Evolutionary conservation across 176 grass and related monocot species (phyloP), one percentile per base, ranked within the genome.

Genomic region (Cymbopogon citratus): DNA sequence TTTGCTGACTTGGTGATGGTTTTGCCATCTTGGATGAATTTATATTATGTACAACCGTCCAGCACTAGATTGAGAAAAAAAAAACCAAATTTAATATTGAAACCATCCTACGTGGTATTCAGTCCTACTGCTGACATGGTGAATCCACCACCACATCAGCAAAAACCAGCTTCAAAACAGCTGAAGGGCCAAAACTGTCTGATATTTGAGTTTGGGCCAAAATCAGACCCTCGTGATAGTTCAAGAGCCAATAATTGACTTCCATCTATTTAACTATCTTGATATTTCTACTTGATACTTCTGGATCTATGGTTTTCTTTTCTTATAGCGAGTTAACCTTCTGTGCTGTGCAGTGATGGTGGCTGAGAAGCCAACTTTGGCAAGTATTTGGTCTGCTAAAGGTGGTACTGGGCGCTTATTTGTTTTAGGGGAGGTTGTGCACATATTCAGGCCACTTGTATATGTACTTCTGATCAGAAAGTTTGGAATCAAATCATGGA

Each of bases 401-500:
- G 91, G 96, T 14, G 26, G 73, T 75, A 91, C 82, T 61, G 87
- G 89, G 80, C 89, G 87, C 24, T 84, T 95, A 83, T 95, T 90
- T 73, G 67, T 99, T 44, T 66, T 91, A 52, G 96, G 96, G 73
- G 96, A 99, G 84, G 87, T 83, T 16, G 83, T 93, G 75, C 92
- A 82, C 75, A 83, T 99, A 73, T 91, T 99, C 69, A 90, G 96
- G 85, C 96, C 96, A 65, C 83, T 99, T 43, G 73, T 93, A 27
- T 99, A 99, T 21, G 92, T 99, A 23, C 83, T 99, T 44, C 46
- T 99, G 66, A 93, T 99, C 26, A 94, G 89, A 80, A 99, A 86
- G 83, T 99, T 86, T 77, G 96, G 96, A 40, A 99, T 93, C 73
- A 93, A 34, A 89, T 95, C 96, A 18, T 99, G 96, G 96, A 91